phyloP scores from a whole-genome alignment of 225 moss, liverwort and hornwort species.

The Physcomitrellopsis africana region DNA sequence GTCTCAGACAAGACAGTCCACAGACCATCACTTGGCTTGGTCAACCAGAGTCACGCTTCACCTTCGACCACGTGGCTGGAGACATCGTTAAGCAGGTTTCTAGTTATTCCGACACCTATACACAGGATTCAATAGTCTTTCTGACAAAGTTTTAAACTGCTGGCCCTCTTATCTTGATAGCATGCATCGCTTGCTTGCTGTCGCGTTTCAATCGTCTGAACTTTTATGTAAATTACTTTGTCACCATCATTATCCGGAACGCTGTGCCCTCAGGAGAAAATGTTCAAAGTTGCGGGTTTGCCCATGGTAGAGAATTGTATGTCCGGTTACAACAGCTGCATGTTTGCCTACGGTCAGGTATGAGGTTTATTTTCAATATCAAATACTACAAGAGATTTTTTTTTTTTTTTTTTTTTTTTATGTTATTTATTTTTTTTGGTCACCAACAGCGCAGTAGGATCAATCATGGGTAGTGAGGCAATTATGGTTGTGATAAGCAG shows the following conservation, averaged over 20 bases:
- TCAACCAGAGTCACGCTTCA: slow-evolving; percentile 68
- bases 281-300: slow-evolving; percentile 70
- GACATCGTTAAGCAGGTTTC: slow-evolving; percentile 66
- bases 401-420: too few species aligned
- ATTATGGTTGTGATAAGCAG: not conserved
- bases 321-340: slow-evolving; percentile 85
- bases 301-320: slow-evolving; percentile 87
- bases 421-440: too few species aligned
- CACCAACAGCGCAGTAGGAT: not conserved
- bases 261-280: slow-evolving; percentile 46
- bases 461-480: not conserved
- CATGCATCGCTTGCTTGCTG: not conserved
- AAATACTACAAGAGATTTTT: not conserved
- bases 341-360: slow-evolving; percentile 82
- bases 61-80: slow-evolving; percentile 83
- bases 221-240: not conserved
- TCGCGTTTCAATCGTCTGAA: not conserved
- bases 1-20: slow-evolving; percentile 71
- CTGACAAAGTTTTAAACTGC: not conserved
- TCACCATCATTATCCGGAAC: not conserved
- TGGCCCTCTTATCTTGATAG: not conserved
- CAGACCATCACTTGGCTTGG: slow-evolving; percentile 74
- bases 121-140: not conserved
- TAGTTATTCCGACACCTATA: not conserved
- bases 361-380: not conserved